Conservation (phyloP, 345 rosid genomes). For the Streptanthus diversifolius region DNA sequence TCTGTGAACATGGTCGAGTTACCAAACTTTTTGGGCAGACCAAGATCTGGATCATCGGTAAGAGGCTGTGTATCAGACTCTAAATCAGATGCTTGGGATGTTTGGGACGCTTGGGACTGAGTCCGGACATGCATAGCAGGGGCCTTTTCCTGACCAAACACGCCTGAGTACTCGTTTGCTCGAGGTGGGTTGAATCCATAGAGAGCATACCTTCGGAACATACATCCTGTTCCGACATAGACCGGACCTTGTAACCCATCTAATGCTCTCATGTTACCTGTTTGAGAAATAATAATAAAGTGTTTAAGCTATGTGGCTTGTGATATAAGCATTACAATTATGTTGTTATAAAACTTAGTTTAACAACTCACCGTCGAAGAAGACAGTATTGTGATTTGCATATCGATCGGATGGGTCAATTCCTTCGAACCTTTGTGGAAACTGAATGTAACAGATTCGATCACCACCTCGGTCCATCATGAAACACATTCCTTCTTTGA, state of each 20-base stretch:
- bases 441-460: conserved; percentile 82
- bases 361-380: conserved; percentile 60
- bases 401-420: conserved; percentile 94
- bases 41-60: conserved; percentile 63
- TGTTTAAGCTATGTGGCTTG: conserved; percentile 11
- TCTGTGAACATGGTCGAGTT: conserved; percentile 67
- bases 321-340: background rate
- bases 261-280: conserved; percentile 87
- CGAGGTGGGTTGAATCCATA: conserved; percentile 95
- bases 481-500: conserved; percentile 90
- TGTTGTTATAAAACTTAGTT: background rate
- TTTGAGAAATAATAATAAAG: background rate
- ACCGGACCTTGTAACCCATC: conserved; percentile 96
- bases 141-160: conserved; percentile 62
- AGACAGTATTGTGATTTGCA: conserved; percentile 86
- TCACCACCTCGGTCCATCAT: conserved; percentile 99
- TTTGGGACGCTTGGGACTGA: conserved; percentile 33
- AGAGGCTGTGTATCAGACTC: conserved; percentile 67
- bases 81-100: conserved; percentile 35
- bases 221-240: conserved; percentile 91
- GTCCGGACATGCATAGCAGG: conserved; percentile 36
- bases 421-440: conserved; percentile 93
- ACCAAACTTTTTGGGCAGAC: conserved; percentile 71
- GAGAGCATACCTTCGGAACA: conserved; percentile 86
- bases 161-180: conserved; percentile 68